Conservation (phyloP, 2,329 filamentous ascomycete species). For the Fusarium nygamai region DNA sequence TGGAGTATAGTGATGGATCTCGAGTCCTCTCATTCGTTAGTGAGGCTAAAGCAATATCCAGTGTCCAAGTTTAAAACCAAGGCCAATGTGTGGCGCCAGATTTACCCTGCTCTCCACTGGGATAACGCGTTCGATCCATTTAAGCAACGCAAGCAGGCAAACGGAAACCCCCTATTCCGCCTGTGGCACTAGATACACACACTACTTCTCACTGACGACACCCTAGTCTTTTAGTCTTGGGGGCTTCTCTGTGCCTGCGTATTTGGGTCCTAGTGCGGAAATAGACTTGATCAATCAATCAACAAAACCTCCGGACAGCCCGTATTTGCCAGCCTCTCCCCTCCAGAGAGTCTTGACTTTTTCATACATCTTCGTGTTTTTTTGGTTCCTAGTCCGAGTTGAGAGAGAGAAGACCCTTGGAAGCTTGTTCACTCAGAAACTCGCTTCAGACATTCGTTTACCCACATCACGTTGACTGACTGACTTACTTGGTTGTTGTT, state of each 20-base stretch:
- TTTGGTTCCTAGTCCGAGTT: constrained; percentile 3
- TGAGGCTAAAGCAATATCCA: background rate
- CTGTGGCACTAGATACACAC: background rate
- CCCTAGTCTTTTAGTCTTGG: background rate
- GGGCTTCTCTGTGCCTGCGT: constrained; percentile 6
- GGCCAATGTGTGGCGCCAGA: constrained; percentile 28
- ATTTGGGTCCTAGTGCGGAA: constrained; percentile 17
- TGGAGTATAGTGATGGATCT: constrained; percentile 8
- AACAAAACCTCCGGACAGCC: constrained; percentile 30
- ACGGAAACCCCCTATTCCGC: background rate
- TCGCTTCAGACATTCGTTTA: constrained; percentile 33
- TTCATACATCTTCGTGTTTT: constrained; percentile 14
- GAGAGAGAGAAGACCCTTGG: constrained; percentile 19
- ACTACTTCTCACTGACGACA: constrained; percentile 2
- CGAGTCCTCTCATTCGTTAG: background rate
- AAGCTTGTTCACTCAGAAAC: constrained; percentile 18
- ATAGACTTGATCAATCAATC: constrained; percentile 24
- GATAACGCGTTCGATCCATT: constrained; percentile 20
- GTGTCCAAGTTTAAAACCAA: constrained; percentile 3
- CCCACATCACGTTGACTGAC: constrained; percentile 1
- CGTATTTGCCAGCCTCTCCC: constrained; percentile 24
- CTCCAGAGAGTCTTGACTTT: constrained; percentile 20
- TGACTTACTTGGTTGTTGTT: constrained; percentile 1
- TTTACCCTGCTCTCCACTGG: background rate
- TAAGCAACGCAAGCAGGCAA: background rate